Percentiles rank a stretch among this genome's conserved stretches.
These are phyloP conservation scores for Solanum hybrid DNA, from an alignment of 305 asterid genomes.

Conservation along the genomic window DNA sequence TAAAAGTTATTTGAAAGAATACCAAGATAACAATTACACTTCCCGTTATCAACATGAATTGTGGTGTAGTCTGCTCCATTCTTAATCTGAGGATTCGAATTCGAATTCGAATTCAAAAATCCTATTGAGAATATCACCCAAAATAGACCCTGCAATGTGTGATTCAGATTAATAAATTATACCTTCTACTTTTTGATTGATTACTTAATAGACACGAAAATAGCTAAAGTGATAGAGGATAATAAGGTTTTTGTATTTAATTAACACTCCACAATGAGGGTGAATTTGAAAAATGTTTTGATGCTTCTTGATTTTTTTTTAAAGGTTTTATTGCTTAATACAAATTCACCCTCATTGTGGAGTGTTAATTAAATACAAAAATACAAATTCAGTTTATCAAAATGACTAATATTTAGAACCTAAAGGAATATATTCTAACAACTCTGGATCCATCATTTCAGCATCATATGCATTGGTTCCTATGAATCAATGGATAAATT, in stretches of 20 bases:
- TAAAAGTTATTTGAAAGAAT: too few species aligned
- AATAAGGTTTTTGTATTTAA: neutral
- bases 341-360: too few species aligned
- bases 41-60: too few species aligned
- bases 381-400: neutral
- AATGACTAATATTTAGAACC: neutral
- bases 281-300: neutral
- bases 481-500: neutral
- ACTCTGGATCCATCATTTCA: neutral
- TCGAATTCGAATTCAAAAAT: too few species aligned
- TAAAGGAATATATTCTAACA: neutral
- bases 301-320: neutral
- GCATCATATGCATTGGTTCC: neutral
- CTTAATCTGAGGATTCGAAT: too few species aligned
- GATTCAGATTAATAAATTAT: too few species aligned
- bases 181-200: neutral
- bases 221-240: neutral
- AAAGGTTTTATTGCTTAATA: too few species aligned
- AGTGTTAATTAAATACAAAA: too few species aligned
- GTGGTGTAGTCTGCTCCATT: too few species aligned
- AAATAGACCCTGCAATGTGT: rapidly evolving
- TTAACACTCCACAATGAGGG: neutral
- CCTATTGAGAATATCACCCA: too few species aligned
- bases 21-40: too few species aligned
- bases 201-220: too few species aligned